A percentile compares a stretch with the other conserved stretches of the same genome.
phyloP scores from a whole-genome alignment of 1,139 yeast genomes.

The Saccharomyces hybrid region DNA sequence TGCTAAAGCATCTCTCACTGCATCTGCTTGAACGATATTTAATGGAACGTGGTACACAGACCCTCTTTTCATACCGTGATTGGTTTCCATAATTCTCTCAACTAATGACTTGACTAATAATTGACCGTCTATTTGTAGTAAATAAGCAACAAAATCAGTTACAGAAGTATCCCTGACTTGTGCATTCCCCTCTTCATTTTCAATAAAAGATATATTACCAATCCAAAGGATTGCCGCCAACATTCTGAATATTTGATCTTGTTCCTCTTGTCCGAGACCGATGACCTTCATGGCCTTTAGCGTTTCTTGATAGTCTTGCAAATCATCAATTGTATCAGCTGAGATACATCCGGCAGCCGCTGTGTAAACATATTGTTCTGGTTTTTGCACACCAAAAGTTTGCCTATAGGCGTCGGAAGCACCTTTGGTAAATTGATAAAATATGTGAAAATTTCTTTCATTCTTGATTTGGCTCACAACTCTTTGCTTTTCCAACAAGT shows the following conservation, averaged over 20 bases:
- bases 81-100: slow-evolving; percentile 82
- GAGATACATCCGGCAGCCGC: slow-evolving; percentile 78
- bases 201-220: slow-evolving; percentile 81
- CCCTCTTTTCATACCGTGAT: slow-evolving; percentile 82
- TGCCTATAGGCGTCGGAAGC: slow-evolving; percentile 86
- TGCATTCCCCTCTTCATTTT: slow-evolving; percentile 83
- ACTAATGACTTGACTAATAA: slow-evolving; percentile 59
- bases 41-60: slow-evolving; percentile 92
- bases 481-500: slow-evolving; percentile 86
- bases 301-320: slow-evolving; percentile 71
- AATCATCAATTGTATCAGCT: slow-evolving; percentile 83
- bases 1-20: slow-evolving; percentile 92
- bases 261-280: slow-evolving; percentile 75
- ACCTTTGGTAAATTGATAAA: slow-evolving; percentile 90
- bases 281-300: slow-evolving; percentile 78
- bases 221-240: slow-evolving; percentile 87
- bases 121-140: slow-evolving; percentile 71
- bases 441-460: slow-evolving; percentile 95
- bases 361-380: slow-evolving; percentile 87
- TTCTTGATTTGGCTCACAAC: slow-evolving; percentile 91
- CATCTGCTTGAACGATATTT: slow-evolving; percentile 84
- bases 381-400: slow-evolving; percentile 80
- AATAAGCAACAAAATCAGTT: slow-evolving; percentile 87
- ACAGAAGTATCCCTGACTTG: slow-evolving; percentile 76
- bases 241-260: slow-evolving; percentile 81